Evolutionary conservation across 108 stramenopile genomes (phyloP).

Genomic region (Fragilaria crotonensis): DNA sequence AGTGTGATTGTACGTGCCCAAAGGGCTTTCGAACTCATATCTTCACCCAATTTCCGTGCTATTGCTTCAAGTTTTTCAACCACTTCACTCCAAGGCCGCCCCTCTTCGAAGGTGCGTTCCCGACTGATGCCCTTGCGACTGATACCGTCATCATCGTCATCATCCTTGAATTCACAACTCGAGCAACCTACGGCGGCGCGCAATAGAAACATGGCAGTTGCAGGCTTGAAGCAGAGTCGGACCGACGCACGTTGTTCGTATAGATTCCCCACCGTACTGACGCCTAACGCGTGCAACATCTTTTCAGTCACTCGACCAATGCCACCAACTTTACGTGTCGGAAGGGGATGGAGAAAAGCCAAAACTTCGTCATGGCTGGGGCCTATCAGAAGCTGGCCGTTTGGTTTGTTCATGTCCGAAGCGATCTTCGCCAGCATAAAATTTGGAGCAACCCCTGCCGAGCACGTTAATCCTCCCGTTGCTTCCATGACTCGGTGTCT

Average conservation of each 20-base stretch:
- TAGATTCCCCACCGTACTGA: constrained; percentile 79
- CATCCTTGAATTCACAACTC: constrained; percentile 9
- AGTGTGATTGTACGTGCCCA: constrained; percentile 63
- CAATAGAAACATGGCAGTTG: constrained; percentile 62
- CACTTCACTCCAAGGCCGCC: constrained; percentile 45
- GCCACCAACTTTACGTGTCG: constrained; percentile 74
- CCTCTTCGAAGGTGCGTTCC: constrained; percentile 85
- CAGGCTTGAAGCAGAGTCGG: constrained; percentile 50
- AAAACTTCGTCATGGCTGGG: constrained; percentile 42
- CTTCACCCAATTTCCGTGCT: constrained; percentile 39
- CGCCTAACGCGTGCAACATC: constrained; percentile 53
- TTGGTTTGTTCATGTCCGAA: constrained; percentile 90
- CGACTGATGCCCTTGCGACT: constrained; percentile 81
- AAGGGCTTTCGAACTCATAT: constrained; percentile 53
- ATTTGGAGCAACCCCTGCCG: constrained; percentile 89
- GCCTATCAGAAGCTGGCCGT: constrained; percentile 89
- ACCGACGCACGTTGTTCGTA: constrained; percentile 62
- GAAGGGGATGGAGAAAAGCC: constrained; percentile 65
- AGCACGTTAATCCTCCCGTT: constrained; percentile 86
- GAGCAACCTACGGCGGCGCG: constrained; percentile 65
- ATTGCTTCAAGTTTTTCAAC: constrained; percentile 58
- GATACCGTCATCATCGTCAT: constrained; percentile 12
- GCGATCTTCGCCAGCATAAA: constrained; percentile 90
- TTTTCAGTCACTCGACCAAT: constrained; percentile 94
- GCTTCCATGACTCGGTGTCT: constrained; percentile 46